These are phyloP conservation scores for Phoma sp. DNA, from an alignment of 2,329 filamentous ascomycete species.

Conservation along the genomic window DNA sequence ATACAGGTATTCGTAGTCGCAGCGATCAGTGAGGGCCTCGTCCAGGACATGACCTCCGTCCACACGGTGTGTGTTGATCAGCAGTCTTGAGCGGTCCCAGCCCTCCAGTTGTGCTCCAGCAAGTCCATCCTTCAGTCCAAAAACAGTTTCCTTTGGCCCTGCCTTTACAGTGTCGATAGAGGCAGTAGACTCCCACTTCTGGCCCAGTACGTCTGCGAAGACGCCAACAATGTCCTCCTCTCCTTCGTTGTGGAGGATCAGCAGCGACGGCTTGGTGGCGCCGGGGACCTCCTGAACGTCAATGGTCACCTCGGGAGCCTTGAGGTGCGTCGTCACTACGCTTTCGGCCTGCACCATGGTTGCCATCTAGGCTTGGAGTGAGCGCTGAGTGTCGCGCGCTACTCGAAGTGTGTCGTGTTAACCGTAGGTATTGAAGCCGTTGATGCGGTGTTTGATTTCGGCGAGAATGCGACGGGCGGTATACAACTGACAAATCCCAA, in stretches of 20 bases:
- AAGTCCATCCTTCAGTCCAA: slow-evolving; percentile 67
- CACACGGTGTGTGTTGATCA: slow-evolving; percentile 79
- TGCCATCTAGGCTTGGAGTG: slow-evolving; percentile 41
- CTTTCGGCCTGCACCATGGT: slow-evolving; percentile 47
- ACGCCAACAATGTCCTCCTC: slow-evolving; percentile 77
- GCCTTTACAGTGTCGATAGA: slow-evolving; percentile 61
- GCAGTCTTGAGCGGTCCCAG: slow-evolving; percentile 66
- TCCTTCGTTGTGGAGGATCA: slow-evolving; percentile 70
- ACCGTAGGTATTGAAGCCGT: slow-evolving; percentile 53
- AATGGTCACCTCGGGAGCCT: slow-evolving; percentile 39
- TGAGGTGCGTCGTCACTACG: slow-evolving; percentile 39
- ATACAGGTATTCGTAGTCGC: slow-evolving; percentile 89
- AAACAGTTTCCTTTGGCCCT: slow-evolving; percentile 67
- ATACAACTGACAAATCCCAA: slow-evolving; percentile 42
- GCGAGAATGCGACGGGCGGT: slow-evolving; percentile 49
- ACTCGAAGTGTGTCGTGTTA: slow-evolving; percentile 29
- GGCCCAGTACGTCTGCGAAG: slow-evolving; percentile 80
- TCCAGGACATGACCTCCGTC: slow-evolving; percentile 69
- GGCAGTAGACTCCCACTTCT: slow-evolving; percentile 67
- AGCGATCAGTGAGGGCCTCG: slow-evolving; percentile 67
- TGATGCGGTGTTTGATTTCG: slow-evolving; percentile 49
- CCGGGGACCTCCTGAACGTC: slow-evolving; percentile 45
- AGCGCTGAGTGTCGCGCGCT: slow-evolving; percentile 22
- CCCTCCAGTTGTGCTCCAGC: slow-evolving; percentile 64
- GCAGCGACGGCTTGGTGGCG: slow-evolving; percentile 47